Percentiles rank a stretch among this genome's conserved stretches.
These are phyloP conservation scores for Fraxinus dipetala DNA, from an alignment of 305 asterid species.

Conservation along the genomic window DNA sequence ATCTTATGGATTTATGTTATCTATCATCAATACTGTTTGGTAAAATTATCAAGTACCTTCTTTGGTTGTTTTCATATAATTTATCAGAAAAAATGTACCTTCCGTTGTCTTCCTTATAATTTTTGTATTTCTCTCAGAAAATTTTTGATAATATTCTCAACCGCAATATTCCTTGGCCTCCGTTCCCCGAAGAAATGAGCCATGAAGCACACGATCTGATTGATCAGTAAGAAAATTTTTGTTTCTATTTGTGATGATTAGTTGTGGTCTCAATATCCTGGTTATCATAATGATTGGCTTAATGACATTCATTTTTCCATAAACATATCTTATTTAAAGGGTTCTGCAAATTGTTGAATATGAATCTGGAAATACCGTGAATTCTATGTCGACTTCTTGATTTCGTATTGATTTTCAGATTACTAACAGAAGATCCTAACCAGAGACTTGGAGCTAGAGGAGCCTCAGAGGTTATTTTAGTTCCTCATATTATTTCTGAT, in stretches of 20 bases:
- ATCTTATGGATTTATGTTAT: background rate
- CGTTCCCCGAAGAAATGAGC: slow-evolving; percentile 88
- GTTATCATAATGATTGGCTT: background rate
- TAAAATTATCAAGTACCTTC: background rate
- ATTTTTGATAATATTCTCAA: slow-evolving; percentile 96
- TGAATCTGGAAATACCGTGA: background rate
- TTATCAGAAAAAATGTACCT: background rate
- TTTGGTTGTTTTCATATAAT: background rate
- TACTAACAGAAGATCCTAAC: slow-evolving; percentile 93
- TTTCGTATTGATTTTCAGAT: slow-evolving; percentile 41
- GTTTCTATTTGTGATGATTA: slow-evolving; percentile 7
- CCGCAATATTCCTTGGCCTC: slow-evolving; percentile 97
- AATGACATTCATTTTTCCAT: background rate
- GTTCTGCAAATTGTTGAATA: background rate
- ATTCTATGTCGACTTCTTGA: background rate
- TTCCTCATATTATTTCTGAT: background rate
- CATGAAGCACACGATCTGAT: slow-evolving; percentile 80
- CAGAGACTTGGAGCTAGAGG: slow-evolving; percentile 96
- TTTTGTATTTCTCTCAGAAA: slow-evolving; percentile 43
- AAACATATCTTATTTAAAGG: background rate
- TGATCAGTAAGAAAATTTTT: slow-evolving; percentile 61
- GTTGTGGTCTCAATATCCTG: background rate
- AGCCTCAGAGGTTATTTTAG: slow-evolving; percentile 69
- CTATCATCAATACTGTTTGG: background rate
- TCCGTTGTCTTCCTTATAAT: background rate